Evolutionary conservation across 345 rosid species (phyloP).

Genomic region (Moricandia moricandioides): DNA sequence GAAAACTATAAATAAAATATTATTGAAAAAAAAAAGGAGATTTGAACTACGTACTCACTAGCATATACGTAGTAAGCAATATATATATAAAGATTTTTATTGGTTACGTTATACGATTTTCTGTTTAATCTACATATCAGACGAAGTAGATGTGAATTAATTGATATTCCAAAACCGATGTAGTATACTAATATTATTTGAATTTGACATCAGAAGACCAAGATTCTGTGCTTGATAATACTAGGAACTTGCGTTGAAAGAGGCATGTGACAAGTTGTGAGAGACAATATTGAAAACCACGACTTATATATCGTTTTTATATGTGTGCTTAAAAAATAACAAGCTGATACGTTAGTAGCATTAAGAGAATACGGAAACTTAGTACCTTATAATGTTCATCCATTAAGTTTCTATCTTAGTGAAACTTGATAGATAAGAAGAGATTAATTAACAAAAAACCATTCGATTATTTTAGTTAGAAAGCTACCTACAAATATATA

Average conservation of each 20-base stretch:
- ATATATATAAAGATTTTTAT: too few species aligned
- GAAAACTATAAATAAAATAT: too few species aligned
- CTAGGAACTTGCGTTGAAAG: conserved; percentile 33
- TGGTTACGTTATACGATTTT: not conserved
- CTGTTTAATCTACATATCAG: not conserved
- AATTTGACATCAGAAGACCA: conserved; percentile 21
- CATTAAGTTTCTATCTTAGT: not conserved
- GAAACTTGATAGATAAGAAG: not conserved
- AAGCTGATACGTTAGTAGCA: not conserved
- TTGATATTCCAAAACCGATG: not conserved
- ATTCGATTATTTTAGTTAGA: not conserved
- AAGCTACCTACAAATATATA: not conserved
- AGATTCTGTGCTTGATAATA: conserved; percentile 21
- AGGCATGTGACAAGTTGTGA: conserved; percentile 20
- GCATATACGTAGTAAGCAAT: too few species aligned
- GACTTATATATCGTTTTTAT: not conserved
- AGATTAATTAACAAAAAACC: not conserved
- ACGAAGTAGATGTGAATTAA: not conserved
- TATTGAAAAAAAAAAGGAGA: too few species aligned
- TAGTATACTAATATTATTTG: not conserved
- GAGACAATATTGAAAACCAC: conserved; percentile 17
- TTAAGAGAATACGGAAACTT: not conserved
- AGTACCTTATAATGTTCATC: not conserved
- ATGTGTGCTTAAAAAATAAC: not conserved
- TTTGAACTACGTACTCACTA: too few species aligned